Conservation (phyloP, 2,329 filamentous ascomycete genomes). For the Aspergillus vadensis region DNA sequence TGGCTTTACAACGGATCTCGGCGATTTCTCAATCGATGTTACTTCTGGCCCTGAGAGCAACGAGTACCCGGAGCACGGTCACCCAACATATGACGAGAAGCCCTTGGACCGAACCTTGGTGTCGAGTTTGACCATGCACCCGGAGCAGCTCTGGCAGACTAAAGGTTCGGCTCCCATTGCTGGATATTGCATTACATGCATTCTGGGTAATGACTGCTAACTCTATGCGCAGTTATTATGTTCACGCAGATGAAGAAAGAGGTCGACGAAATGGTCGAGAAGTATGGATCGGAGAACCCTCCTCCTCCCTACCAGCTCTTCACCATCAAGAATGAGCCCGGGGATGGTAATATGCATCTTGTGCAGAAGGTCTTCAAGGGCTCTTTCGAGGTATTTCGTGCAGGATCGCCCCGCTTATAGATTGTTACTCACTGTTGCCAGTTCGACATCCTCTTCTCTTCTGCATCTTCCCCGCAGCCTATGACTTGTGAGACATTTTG, state of each 20-base stretch:
- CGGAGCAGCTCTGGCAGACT: conserved; percentile 78
- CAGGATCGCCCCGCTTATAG: neutral
- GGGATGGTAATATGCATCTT: conserved; percentile 75
- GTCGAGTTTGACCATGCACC: conserved; percentile 66
- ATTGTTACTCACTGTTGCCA: conserved; percentile 38
- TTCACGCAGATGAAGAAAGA: conserved; percentile 66
- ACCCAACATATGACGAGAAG: conserved; percentile 68
- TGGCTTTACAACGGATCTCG: conserved; percentile 71
- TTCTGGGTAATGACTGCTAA: neutral
- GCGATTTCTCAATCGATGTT: conserved; percentile 76
- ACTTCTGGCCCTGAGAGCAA: conserved; percentile 69
- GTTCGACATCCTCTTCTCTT: conserved; percentile 91
- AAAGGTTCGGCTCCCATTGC: conserved; percentile 57
- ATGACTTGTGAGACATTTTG: conserved; percentile 52
- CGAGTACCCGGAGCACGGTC: conserved; percentile 57
- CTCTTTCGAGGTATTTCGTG: conserved; percentile 64
- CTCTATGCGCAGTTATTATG: conserved; percentile 50
- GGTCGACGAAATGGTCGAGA: conserved; percentile 60
- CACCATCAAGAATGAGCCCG: conserved; percentile 65
- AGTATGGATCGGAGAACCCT: conserved; percentile 65
- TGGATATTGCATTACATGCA: neutral
- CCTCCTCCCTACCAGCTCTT: conserved; percentile 86
- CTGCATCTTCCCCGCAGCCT: conserved; percentile 62
- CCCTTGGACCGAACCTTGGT: conserved; percentile 77
- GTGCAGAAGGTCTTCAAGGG: conserved; percentile 92